Base-by-base conservation (phyloP, 2,329 filamentous ascomycete genomes). In the Aspergillus sp. region DNA sequence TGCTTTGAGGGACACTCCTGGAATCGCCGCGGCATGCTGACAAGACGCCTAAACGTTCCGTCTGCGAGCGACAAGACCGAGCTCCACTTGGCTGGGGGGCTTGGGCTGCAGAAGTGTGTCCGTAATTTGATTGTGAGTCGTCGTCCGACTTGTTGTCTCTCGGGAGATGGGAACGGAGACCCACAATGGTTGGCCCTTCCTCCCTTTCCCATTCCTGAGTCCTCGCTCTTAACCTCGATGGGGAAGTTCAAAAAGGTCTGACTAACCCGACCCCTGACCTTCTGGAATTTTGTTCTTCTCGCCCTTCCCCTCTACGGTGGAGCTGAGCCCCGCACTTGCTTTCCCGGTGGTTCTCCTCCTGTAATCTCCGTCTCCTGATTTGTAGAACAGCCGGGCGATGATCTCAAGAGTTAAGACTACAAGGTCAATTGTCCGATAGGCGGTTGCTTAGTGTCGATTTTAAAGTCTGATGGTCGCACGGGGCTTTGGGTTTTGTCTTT, bases 291-390 rank as follows among this genome's bases (percentile, higher is more conserved):
- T 62, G 59, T 60, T 63, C 58, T 55, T 53, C 37, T 33, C 59
- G 24, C 52, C 14, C 15, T 37, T n/a, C 12, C 35, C 15, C 15
- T 15, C 12, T n/a, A 5, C 35, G 49, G 58, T 60, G 54, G 41
- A 56, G 57, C 37, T 62, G 58, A 57, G 58, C 58, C 57, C 61
- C 54, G 60, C 63, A 61, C 55, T 61, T 61, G 19, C 60, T 56
- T 56, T 55, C 56, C 46, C 52, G 52, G 55, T 52, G 58, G 59
- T 59, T 61, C 50, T 48, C 57, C 57, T 63, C 62, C 58, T 61
- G 55, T 61, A 61, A 61, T 65, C 60, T 64, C 57, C 55, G 62
- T 56, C 44, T 44, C 64, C 58, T 66, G 64, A 66, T 66, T 64
- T 62, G 64, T 60, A 63, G 62, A 51, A 56, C 57, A 57, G 37